Percentiles rank a stretch among this genome's conserved stretches.
Conservation (phyloP, 2,329 filamentous ascomycete genomes). For the Penicillium sp. region DNA sequence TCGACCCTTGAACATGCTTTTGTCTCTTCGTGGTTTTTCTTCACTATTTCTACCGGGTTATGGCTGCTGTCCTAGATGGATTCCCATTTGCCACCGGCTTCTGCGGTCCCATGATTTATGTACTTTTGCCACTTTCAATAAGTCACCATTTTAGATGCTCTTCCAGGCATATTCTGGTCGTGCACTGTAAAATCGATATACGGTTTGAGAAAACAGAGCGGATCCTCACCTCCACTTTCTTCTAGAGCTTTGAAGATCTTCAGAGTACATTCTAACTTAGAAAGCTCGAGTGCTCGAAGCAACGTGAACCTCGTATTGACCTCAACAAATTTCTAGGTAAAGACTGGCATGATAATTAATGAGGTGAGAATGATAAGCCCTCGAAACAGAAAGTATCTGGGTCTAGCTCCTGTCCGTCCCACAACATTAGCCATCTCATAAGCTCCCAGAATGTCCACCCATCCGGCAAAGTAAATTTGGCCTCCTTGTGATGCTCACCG, state of each 20-base stretch:
- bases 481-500: slow-evolving; percentile 81
- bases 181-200: not conserved
- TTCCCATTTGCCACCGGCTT: not conserved
- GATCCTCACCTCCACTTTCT: not conserved
- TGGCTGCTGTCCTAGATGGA: not conserved
- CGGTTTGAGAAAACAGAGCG: slow-evolving; percentile 14
- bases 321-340: too few species aligned
- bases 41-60: not conserved
- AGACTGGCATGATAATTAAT: too few species aligned
- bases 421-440: slow-evolving; percentile 5
- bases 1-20: not conserved
- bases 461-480: slow-evolving; percentile 76
- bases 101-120: not conserved
- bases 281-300: too few species aligned
- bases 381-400: too few species aligned
- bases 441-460: slow-evolving; percentile 45
- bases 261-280: too few species aligned
- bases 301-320: too few species aligned
- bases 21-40: not conserved
- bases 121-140: not conserved
- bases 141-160: not conserved
- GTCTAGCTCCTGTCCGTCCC: slow-evolving; percentile 44
- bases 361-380: too few species aligned
- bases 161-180: not conserved
- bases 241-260: not conserved